phyloP scores from a whole-genome alignment of 2,329 filamentous ascomycete genomes.

The Fusarium sp. region DNA sequence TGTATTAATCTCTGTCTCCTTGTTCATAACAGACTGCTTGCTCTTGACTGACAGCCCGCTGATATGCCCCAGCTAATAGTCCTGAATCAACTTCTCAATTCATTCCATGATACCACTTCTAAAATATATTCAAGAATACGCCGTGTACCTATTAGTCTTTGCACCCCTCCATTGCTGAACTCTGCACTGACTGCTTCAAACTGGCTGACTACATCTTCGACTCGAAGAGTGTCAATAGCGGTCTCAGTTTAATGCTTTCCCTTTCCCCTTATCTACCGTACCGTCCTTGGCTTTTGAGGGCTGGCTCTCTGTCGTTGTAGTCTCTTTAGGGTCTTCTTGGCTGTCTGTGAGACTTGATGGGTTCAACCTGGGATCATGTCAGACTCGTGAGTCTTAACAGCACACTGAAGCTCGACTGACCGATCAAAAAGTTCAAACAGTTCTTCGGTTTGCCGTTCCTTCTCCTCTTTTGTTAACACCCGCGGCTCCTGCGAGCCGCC shows the following conservation, averaged over 20 bases:
- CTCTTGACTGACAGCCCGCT: not conserved
- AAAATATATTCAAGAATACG: not conserved
- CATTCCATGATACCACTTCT: not conserved
- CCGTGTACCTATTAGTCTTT: slow-evolving; percentile 4
- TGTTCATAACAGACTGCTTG: not conserved
- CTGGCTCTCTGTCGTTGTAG: slow-evolving; percentile 74
- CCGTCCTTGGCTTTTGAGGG: slow-evolving; percentile 75
- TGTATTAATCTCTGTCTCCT: not conserved
- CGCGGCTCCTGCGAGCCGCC: slow-evolving; percentile 55
- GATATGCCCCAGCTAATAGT: not conserved
- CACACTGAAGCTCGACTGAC: slow-evolving; percentile 52
- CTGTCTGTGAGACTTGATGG: slow-evolving; percentile 81
- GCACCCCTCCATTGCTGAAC: not conserved
- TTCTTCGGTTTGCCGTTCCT: slow-evolving; percentile 88
- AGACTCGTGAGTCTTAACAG: slow-evolving; percentile 8
- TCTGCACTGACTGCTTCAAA: not conserved
- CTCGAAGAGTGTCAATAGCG: not conserved
- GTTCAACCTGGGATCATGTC: slow-evolving; percentile 62
- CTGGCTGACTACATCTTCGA: not conserved
- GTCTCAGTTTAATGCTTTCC: slow-evolving; percentile 43
- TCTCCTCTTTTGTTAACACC: slow-evolving; percentile 91
- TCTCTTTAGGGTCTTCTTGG: slow-evolving; percentile 77
- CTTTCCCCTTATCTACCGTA: slow-evolving; percentile 56
- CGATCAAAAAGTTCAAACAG: slow-evolving; percentile 92
- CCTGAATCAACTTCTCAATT: not conserved